Evolutionary conservation across 2,329 filamentous ascomycete genomes (phyloP).

Genomic region (Thielaviopsis musarum): DNA sequence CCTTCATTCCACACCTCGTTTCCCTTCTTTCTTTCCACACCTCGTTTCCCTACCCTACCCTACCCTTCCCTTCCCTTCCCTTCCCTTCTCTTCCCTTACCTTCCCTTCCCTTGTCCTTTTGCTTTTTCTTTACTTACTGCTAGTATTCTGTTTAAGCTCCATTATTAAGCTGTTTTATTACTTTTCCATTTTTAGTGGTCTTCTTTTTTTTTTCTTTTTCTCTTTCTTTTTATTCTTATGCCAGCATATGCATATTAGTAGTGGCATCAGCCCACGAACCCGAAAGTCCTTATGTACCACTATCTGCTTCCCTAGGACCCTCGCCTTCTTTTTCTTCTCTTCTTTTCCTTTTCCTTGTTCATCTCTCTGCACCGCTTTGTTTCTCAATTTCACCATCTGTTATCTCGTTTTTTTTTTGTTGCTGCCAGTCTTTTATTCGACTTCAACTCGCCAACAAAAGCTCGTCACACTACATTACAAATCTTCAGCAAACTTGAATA

Average conservation of each 20-base stretch:
- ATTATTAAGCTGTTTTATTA: neutral
- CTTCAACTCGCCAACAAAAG: neutral
- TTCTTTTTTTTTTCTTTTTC: constrained; percentile 1
- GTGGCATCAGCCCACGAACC: neutral
- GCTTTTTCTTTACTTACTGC: constrained; percentile 5
- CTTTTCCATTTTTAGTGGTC: neutral
- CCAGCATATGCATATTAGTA: too few relatives aligned
- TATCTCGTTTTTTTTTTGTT: neutral
- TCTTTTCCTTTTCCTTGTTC: neutral
- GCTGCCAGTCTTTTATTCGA: too few relatives aligned
- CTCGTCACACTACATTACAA: neutral
- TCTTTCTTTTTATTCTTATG: constrained; percentile 1
- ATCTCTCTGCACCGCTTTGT: too few relatives aligned
- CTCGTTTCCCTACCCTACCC: too few relatives aligned
- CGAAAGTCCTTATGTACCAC: neutral
- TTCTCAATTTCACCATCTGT: too few relatives aligned
- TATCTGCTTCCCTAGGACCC: too few relatives aligned
- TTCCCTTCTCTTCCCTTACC: too few relatives aligned
- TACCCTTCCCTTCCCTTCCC: too few relatives aligned
- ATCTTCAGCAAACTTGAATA: too few relatives aligned
- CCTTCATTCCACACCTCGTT: too few relatives aligned
- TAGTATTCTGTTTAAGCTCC: too few relatives aligned
- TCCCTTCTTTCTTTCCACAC: too few relatives aligned
- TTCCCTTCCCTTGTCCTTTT: neutral
- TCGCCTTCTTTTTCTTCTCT: neutral